Percentiles rank a stretch among this genome's conserved stretches.
Conservation (phyloP, 2,329 filamentous ascomycete species). For the Fusarium nanum region DNA sequence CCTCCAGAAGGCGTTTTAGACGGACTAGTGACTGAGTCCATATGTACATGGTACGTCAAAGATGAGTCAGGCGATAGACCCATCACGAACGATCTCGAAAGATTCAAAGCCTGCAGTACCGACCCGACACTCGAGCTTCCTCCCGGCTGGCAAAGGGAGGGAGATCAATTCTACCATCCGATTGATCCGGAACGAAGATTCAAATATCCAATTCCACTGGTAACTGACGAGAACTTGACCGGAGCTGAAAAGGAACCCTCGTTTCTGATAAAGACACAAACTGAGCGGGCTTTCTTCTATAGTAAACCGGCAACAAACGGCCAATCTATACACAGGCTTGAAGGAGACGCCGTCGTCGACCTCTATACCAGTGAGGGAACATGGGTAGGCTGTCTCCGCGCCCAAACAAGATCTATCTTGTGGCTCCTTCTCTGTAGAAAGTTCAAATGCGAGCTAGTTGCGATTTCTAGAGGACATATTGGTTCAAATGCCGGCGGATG, state of each 20-base stretch:
- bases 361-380: background rate
- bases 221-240: background rate
- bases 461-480: background rate
- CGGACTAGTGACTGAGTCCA: background rate
- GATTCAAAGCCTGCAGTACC: background rate
- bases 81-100: background rate
- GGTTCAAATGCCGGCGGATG: background rate
- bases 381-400: background rate
- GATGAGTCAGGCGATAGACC: background rate
- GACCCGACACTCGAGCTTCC: background rate
- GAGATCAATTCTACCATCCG: background rate
- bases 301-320: background rate
- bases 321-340: background rate
- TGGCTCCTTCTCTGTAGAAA: background rate
- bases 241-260: background rate
- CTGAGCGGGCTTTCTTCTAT: background rate
- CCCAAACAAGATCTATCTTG: background rate
- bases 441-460: background rate
- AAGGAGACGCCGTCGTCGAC: background rate
- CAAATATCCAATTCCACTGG: background rate
- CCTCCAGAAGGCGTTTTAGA: background rate
- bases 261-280: background rate
- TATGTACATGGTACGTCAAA: background rate
- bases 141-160: background rate
- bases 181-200: background rate